Base-by-base conservation (phyloP, 805 yeast genomes). In the Lipomyces chichibuensis region DNA sequence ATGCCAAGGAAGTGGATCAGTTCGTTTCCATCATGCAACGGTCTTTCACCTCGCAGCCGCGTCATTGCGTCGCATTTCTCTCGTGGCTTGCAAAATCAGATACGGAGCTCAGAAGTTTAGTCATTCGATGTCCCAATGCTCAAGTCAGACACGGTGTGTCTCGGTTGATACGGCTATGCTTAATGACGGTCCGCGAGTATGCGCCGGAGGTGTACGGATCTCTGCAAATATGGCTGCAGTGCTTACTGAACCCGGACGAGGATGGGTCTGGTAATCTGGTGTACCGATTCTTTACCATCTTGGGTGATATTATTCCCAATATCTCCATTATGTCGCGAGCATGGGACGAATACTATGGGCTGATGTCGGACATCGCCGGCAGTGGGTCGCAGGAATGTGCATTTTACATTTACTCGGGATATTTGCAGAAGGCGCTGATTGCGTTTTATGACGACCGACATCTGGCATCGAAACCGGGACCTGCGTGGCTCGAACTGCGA, bases 81-180 rank as follows among this genome's bases (percentile, higher is more conserved):
- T 39, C 60, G 20, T 67, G 70, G 70, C 52, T 67, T 9, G 55
- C 63, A 2, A 54, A 39, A 14, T 29, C 39, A 14, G 62, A 62
- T 3, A 14, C 25, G 9, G 61, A 61, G 25, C 46, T 49, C 7
- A 27, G 62, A 23, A 63, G 62, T 17, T 37, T 67, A 17, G 39
- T 67, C n/a, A 59, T 65, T 14, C 61, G 70, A 27, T 67, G 70
- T 35, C 66, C 70, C 3, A 58, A 65, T 43, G 46, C 39, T n/a
- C 49, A 29, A 1, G 52, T 64, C 32, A 39, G 70, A 7, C 57
- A 64, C 17, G 67, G 65, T 9, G 43, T 59, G 13, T n/a, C 64
- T 13, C 33, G 53, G 23, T 37, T 65, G 35, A 59, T 67, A 11
- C 37, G 29, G 27, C 27, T 14, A 11, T 59, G 64, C 54, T 23